Evolutionary conservation across 176 grass and related monocot genomes (phyloP).

Genomic region (Chrysopogon serrulatus): DNA sequence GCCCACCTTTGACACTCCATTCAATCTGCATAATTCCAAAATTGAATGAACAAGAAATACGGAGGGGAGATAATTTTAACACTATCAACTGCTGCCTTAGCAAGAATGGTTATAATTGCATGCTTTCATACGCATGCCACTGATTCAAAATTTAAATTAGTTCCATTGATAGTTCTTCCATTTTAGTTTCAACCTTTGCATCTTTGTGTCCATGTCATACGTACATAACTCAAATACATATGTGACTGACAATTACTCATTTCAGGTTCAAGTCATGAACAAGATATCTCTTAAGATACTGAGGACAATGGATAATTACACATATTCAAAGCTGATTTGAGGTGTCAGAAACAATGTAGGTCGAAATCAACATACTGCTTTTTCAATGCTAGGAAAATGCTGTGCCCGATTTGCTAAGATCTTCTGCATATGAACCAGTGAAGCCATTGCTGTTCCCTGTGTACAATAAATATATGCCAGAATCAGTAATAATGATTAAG

Average conservation of each 20-base stretch:
- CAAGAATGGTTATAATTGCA: background rate
- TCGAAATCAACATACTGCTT: constrained; percentile 65
- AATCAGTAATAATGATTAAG: constrained; percentile 19
- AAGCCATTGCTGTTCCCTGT: constrained; percentile 95
- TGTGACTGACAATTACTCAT: background rate
- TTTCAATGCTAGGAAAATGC: constrained; percentile 75
- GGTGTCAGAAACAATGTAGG: background rate
- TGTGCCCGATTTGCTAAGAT: constrained; percentile 76
- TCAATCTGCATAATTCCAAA: constrained; percentile 55
- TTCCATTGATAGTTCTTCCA: background rate
- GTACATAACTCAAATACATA: background rate
- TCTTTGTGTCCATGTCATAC: background rate
- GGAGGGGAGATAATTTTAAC: background rate
- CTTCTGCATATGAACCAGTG: constrained; percentile 97
- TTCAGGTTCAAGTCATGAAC: background rate
- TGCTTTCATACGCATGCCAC: constrained; percentile 5
- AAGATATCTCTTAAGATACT: background rate
- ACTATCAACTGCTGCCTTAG: background rate
- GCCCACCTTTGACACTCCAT: constrained; percentile 81
- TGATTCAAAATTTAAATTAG: background rate
- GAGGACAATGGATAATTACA: background rate
- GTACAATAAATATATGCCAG: background rate
- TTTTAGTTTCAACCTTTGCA: background rate
- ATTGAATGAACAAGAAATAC: constrained; percentile 17
- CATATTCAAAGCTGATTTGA: constrained; percentile 24